These are phyloP conservation scores for Ustilago tritici DNA, from an alignment of 1,284 basidiomycete genomes.

Conservation along the genomic window DNA sequence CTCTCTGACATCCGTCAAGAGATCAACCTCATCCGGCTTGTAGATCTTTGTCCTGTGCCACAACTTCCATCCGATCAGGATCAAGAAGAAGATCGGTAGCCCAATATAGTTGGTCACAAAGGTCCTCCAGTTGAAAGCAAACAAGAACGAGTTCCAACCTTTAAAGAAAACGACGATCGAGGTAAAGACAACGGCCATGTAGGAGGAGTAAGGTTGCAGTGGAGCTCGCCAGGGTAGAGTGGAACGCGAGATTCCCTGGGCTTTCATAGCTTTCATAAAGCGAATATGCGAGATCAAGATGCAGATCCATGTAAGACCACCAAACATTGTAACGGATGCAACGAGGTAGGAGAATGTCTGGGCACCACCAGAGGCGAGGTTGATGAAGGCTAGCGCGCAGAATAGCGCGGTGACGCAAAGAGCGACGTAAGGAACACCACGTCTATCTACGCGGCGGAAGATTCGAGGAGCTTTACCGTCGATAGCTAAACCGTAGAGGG, in stretches of 20 bases:
- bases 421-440: slow-evolving; percentile 71
- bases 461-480: slow-evolving; percentile 74
- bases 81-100: slow-evolving; percentile 55
- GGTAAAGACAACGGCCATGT: slow-evolving; percentile 74
- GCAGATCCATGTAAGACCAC: slow-evolving; percentile 73
- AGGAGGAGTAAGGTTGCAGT: slow-evolving; percentile 71
- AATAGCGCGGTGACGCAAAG: slow-evolving; percentile 75
- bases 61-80: slow-evolving; percentile 62
- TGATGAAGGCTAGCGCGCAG: slow-evolving; percentile 76
- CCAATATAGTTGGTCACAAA: slow-evolving; percentile 72
- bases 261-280: slow-evolving; percentile 81
- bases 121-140: slow-evolving; percentile 79
- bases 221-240: slow-evolving; percentile 74
- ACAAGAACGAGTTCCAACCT: slow-evolving; percentile 74
- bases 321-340: slow-evolving; percentile 65
- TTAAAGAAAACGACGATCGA: slow-evolving; percentile 79
- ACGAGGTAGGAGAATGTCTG: slow-evolving; percentile 58
- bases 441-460: slow-evolving; percentile 73
- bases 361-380: slow-evolving; percentile 74
- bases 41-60: slow-evolving; percentile 47
- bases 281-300: slow-evolving; percentile 83
- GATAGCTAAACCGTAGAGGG: slow-evolving; percentile 73
- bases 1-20: slow-evolving; percentile 51
- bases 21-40: slow-evolving; percentile 56
- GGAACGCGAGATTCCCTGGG: slow-evolving; percentile 78